phyloP scores from a whole-genome alignment of 805 yeast genomes.

The Myxozyma melibiosi region DNA sequence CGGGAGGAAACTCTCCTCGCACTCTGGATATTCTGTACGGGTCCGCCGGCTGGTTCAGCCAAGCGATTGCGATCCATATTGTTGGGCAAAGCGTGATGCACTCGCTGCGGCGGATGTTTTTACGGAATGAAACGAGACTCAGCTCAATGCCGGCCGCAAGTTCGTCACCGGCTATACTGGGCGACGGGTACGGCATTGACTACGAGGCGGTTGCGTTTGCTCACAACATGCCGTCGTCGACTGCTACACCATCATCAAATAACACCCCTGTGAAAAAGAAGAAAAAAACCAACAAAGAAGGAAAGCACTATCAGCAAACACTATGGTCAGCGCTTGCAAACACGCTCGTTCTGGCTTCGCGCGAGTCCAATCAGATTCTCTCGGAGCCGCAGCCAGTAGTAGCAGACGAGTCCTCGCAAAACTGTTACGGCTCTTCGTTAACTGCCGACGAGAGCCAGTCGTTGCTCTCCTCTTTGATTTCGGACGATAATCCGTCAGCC shows the following conservation, averaged over 20 bases:
- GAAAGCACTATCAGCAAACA: slow-evolving; percentile 38
- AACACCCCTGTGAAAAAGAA: slow-evolving; percentile 36
- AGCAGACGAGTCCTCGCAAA: neutral
- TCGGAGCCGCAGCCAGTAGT: slow-evolving; percentile 6
- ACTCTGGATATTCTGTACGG: slow-evolving; percentile 36
- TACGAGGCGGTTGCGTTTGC: slow-evolving; percentile 21
- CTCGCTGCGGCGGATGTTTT: slow-evolving; percentile 37
- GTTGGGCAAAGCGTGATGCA: slow-evolving; percentile 40
- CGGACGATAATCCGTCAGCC: slow-evolving; percentile 21
- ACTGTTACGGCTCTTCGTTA: neutral
- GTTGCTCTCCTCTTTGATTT: slow-evolving; percentile 22
- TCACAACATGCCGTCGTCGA: neutral
- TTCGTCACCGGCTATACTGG: slow-evolving; percentile 25
- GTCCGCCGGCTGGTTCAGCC: slow-evolving; percentile 39
- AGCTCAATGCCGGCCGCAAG: slow-evolving; percentile 31
- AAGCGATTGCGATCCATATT: slow-evolving; percentile 42
- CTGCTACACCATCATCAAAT: slow-evolving; percentile 32
- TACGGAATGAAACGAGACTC: slow-evolving; percentile 31
- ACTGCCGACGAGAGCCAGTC: slow-evolving; percentile 16
- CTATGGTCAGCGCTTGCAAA: slow-evolving; percentile 44
- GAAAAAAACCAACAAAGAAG: slow-evolving; percentile 35
- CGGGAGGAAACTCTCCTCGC: slow-evolving; percentile 28
- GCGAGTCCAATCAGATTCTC: slow-evolving; percentile 36
- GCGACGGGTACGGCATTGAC: slow-evolving; percentile 29
- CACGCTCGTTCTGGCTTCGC: slow-evolving; percentile 41